Percentiles rank a stretch among this genome's conserved stretches.
phyloP scores from a whole-genome alignment of 495 filamentous ascomycete genomes.

The Penicillium parvum region DNA sequence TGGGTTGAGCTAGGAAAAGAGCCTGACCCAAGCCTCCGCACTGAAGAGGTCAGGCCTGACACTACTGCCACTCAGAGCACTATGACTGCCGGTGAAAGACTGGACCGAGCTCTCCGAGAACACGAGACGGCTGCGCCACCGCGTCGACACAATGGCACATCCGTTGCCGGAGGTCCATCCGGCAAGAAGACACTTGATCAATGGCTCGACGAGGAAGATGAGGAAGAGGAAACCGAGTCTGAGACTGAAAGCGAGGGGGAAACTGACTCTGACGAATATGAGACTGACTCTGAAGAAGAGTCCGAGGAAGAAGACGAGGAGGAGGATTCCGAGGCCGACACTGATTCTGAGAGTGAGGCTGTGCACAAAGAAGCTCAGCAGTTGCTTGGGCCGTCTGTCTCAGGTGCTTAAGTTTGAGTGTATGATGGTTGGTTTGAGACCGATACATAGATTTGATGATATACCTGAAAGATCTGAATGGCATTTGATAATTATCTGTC shows the following conservation, averaged over 20 bases:
- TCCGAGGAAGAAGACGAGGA: constrained; percentile 41
- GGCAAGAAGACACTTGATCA: constrained; percentile 77
- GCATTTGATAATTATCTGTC: too few species aligned
- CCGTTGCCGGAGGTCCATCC: constrained; percentile 9
- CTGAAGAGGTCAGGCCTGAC: constrained; percentile 34
- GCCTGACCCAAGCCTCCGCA: constrained; percentile 70
- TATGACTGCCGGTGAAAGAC: constrained; percentile 58
- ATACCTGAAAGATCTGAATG: background rate
- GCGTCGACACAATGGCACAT: constrained; percentile 13
- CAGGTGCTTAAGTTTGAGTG: background rate
- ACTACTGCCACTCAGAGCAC: constrained; percentile 19
- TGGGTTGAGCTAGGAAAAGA: constrained; percentile 82
- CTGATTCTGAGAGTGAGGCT: constrained; percentile 33
- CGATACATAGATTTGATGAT: background rate
- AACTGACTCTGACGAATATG: constrained; percentile 46
- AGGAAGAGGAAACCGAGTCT: constrained; percentile 44
- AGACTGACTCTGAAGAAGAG: constrained; percentile 40
- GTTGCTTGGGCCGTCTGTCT: constrained; percentile 10
- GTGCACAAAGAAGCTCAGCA: constrained; percentile 22
- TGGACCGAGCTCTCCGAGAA: constrained; percentile 54
- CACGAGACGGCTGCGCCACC: constrained; percentile 27
- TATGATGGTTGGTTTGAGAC: constrained; percentile 2
- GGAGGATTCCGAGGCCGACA: constrained; percentile 39
- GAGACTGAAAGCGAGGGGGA: constrained; percentile 38
- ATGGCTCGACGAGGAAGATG: constrained; percentile 63